Evolutionary conservation across 2,329 filamentous ascomycete species (phyloP).

Genomic region (Mycogone perniciosa): DNA sequence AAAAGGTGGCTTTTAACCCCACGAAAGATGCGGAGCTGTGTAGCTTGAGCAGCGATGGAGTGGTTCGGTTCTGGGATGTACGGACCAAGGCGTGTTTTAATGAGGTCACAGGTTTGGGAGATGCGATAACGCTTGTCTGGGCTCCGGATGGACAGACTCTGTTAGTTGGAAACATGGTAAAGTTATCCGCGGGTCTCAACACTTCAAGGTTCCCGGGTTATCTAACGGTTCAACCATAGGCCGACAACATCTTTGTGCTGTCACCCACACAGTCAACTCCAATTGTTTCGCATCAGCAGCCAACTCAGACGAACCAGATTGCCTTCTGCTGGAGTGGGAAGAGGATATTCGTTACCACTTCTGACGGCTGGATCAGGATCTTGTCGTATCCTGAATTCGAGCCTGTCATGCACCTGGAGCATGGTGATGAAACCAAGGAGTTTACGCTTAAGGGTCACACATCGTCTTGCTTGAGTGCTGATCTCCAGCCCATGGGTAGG

Average conservation of each 20-base stretch:
- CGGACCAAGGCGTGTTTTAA: conserved; percentile 64
- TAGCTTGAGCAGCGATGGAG: conserved; percentile 66
- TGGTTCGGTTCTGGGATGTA: conserved; percentile 75
- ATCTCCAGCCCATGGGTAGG: conserved; percentile 63
- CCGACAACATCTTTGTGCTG: conserved; percentile 56
- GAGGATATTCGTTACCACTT: conserved; percentile 64
- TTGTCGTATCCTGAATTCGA: conserved; percentile 60
- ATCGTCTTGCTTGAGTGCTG: conserved; percentile 61
- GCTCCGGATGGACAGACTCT: conserved; percentile 63
- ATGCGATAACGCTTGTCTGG: conserved; percentile 68
- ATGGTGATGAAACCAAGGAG: conserved; percentile 40
- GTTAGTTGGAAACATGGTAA: conserved; percentile 66
- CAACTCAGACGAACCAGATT: conserved; percentile 63
- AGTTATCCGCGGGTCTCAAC: conserved; percentile 13
- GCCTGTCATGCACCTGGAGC: conserved; percentile 45
- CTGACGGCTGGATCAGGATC: conserved; percentile 64
- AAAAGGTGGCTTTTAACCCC: conserved; percentile 74
- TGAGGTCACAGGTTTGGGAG: conserved; percentile 59
- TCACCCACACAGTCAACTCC: conserved; percentile 53
- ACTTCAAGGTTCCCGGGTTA: not conserved
- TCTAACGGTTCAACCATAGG: conserved; percentile 31
- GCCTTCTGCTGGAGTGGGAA: conserved; percentile 67
- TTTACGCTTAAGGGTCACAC: conserved; percentile 67
- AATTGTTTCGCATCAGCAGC: conserved; percentile 53
- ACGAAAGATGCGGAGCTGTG: conserved; percentile 70